These are phyloP conservation scores for Trypanosoma rangeli DNA, from an alignment of 208 protist species.

Conservation along the genomic window DNA sequence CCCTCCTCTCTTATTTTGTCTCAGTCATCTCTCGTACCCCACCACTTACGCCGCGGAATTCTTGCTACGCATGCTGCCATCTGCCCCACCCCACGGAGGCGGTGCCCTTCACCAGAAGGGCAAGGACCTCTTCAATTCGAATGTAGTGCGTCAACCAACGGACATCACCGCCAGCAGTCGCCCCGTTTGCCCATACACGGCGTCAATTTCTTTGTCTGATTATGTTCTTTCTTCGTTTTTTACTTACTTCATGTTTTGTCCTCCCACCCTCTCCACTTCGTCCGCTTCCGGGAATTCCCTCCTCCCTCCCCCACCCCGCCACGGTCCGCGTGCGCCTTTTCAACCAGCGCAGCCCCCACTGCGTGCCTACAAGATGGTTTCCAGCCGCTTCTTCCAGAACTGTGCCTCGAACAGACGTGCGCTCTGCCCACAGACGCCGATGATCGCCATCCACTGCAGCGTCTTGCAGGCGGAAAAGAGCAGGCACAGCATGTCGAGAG, in stretches of 20 bases:
- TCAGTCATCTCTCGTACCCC: too few species aligned
- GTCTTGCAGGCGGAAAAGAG: conserved; percentile 46
- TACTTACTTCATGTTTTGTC: background rate
- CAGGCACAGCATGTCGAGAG: conserved; percentile 46
- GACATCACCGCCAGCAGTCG: too few species aligned
- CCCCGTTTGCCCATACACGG: too few species aligned
- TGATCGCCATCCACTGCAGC: conserved; percentile 72
- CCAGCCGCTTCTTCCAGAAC: conserved; percentile 25
- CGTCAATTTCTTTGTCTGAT: background rate
- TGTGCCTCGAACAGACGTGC: conserved; percentile 49
- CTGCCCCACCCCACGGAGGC: too few species aligned
- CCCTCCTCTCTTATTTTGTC: background rate
- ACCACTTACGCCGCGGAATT: too few species aligned
- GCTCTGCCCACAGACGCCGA: conserved; percentile 52
- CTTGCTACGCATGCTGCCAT: too few species aligned
- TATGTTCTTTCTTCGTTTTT: background rate
- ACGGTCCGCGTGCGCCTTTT: too few species aligned
- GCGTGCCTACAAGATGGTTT: conserved; percentile 9
- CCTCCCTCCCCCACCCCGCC: background rate
- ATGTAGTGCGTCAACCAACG: too few species aligned
- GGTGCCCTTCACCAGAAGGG: too few species aligned
- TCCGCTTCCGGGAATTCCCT: too few species aligned
- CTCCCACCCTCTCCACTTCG: too few species aligned
- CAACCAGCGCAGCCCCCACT: background rate
- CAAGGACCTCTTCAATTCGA: too few species aligned